Evolutionary conservation across 176 grass and related monocot species (phyloP).

Genomic region (Cymbopogon citratus): DNA sequence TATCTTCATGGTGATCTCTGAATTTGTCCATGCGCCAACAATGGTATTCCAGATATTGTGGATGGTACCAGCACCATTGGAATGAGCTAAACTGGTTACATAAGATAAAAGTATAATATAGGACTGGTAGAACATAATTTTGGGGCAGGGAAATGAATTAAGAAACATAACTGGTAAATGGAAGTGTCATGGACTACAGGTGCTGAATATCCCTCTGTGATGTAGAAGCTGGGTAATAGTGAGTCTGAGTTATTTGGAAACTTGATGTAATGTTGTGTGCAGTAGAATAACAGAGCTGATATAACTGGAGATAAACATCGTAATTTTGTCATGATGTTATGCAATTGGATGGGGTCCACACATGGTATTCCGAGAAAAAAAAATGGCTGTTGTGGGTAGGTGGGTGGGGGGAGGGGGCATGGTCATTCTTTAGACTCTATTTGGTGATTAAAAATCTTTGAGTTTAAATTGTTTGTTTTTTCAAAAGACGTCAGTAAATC

Average conservation of each 20-base stretch:
- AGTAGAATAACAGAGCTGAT: not conserved
- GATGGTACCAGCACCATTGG: not conserved
- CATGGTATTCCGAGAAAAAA: not conserved
- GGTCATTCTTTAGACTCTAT: not conserved
- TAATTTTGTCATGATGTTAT: not conserved
- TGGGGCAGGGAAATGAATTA: not conserved
- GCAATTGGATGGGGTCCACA: not conserved
- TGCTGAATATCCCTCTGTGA: not conserved
- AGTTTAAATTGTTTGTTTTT: not conserved
- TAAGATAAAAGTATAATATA: not conserved
- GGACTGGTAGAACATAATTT: not conserved
- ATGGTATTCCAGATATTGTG: not conserved
- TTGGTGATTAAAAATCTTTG: not conserved
- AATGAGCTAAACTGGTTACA: not conserved
- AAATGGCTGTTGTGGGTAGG: not conserved
- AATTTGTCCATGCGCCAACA: not conserved
- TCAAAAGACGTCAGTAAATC: not conserved
- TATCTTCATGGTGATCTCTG: not conserved
- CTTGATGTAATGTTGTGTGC: too few relatives aligned
- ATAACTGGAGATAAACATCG: not conserved
- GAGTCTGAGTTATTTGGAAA: too few relatives aligned
- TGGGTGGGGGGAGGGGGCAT: too few relatives aligned
- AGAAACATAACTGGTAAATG: not conserved
- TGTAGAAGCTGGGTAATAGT: not conserved
- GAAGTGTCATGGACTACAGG: not conserved